A percentile compares a stretch with the other conserved stretches of the same genome.
Evolutionary conservation across 805 yeast species (phyloP).

Genomic region (Zygosaccharomyces kombuchaensis): DNA sequence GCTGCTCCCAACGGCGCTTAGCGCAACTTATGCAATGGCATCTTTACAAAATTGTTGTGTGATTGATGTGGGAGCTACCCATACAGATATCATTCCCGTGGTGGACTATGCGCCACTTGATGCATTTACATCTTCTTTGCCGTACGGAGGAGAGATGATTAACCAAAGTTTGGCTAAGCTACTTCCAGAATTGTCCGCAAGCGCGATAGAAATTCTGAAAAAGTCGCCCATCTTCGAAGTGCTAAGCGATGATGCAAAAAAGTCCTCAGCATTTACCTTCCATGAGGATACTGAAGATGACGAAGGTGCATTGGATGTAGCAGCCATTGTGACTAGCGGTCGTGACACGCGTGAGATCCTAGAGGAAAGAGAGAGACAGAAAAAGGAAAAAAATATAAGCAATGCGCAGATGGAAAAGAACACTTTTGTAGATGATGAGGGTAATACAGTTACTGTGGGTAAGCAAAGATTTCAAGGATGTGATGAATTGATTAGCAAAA

Average conservation of each 20-base stretch:
- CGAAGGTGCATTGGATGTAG: constrained; percentile 81
- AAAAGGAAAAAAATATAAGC: constrained; percentile 34
- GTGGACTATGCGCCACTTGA: constrained; percentile 62
- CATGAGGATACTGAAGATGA: constrained; percentile 47
- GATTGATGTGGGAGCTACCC: constrained; percentile 73
- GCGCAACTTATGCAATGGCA: constrained; percentile 71
- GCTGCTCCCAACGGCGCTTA: constrained; percentile 61
- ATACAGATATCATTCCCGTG: constrained; percentile 77
- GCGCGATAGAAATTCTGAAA: constrained; percentile 73
- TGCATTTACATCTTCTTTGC: constrained; percentile 47
- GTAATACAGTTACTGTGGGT: constrained; percentile 65
- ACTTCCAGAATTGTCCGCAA: constrained; percentile 53
- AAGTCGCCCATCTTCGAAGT: constrained; percentile 74
- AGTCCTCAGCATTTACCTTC: constrained; percentile 56
- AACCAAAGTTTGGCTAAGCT: constrained; percentile 47
- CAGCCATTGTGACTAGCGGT: constrained; percentile 79
- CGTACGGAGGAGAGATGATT: constrained; percentile 61
- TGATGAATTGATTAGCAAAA: constrained; percentile 49
- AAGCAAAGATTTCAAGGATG: constrained; percentile 85
- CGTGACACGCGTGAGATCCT: constrained; percentile 61
- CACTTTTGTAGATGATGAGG: constrained; percentile 56
- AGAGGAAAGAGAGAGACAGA: constrained; percentile 54
- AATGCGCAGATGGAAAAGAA: constrained; percentile 75
- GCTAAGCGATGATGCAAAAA: constrained; percentile 60
- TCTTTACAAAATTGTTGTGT: constrained; percentile 61